A percentile compares a stretch with the other conserved stretches of the same genome.
Conservation (phyloP, 1,139 yeast species). For the Geotrichum citri-aurantii region DNA sequence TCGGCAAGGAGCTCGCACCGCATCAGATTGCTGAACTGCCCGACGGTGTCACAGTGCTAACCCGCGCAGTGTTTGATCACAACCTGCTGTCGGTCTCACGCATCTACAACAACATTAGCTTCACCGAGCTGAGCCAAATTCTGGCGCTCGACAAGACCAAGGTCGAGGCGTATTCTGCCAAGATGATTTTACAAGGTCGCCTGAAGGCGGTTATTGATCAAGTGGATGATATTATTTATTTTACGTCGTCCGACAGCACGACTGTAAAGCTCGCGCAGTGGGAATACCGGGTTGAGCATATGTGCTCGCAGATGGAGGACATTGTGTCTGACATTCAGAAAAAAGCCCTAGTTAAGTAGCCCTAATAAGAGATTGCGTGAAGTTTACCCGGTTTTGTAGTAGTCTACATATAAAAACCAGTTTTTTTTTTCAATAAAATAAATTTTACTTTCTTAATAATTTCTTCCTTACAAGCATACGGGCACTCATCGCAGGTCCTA, state of each 20-base stretch:
- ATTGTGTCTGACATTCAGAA: slow-evolving; percentile 21
- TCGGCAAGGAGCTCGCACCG: slow-evolving; percentile 26
- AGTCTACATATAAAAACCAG: neutral
- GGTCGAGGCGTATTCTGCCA: slow-evolving; percentile 34
- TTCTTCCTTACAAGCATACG: neutral
- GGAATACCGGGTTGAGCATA: slow-evolving; percentile 30
- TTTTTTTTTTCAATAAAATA: neutral
- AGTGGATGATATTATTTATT: slow-evolving; percentile 31
- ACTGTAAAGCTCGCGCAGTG: slow-evolving; percentile 27
- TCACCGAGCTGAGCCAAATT: slow-evolving; percentile 29
- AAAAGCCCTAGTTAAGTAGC: neutral
- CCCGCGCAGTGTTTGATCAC: slow-evolving; percentile 35
- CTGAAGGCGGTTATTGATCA: slow-evolving; percentile 36
- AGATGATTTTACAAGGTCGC: slow-evolving; percentile 35
- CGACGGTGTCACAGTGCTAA: slow-evolving; percentile 34
- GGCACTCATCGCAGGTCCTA: neutral
- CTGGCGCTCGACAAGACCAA: slow-evolving; percentile 29
- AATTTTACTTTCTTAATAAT: neutral
- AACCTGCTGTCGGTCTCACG: slow-evolving; percentile 35
- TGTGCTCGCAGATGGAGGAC: slow-evolving; percentile 28
- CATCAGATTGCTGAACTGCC: slow-evolving; percentile 30
- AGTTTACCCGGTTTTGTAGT: slow-evolving; percentile 8
- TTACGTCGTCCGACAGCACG: slow-evolving; percentile 20
- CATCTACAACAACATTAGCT: slow-evolving; percentile 32
- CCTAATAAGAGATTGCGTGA: neutral